A percentile compares a stretch with the other conserved stretches of the same genome.
Evolutionary conservation across 1,284 basidiomycete genomes (phyloP).

Genomic region (Cutaneotrichosporon sp.): DNA sequence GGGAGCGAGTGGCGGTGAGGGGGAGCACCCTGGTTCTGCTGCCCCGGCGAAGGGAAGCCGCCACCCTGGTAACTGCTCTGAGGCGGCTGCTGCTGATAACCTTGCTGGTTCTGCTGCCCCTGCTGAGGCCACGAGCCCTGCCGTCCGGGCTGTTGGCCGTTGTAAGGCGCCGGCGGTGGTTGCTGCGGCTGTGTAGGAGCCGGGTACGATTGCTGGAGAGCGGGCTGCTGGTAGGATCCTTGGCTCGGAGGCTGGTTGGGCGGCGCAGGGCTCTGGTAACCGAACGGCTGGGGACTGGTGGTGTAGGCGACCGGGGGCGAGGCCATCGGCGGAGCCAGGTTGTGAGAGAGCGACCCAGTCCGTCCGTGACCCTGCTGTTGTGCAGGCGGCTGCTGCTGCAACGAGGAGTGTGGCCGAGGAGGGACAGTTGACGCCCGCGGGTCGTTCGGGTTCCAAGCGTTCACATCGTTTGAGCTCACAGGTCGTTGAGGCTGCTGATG

Average conservation of each 20-base stretch:
- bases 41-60: neutral
- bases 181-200: neutral
- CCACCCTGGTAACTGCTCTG: no score
- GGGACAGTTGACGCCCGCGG: neutral
- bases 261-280: neutral
- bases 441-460: neutral
- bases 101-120: neutral
- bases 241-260: neutral
- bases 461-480: conserved; percentile 2
- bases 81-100: neutral
- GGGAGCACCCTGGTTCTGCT: conserved; percentile 2
- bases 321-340: neutral
- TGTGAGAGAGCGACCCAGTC: conserved; percentile 5
- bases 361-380: neutral
- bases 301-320: neutral
- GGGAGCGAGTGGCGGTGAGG: conserved; percentile 7
- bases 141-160: conserved; percentile 3
- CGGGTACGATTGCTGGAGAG: conserved; percentile 2
- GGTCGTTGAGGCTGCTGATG: conserved; percentile 1
- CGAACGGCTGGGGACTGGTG: neutral
- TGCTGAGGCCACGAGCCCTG: neutral
- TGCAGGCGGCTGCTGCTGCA: neutral
- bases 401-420: neutral
- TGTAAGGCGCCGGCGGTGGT: no score
- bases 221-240: neutral